phyloP scores from a whole-genome alignment of 2,329 filamentous ascomycete species.

The Diplocarpon mali region DNA sequence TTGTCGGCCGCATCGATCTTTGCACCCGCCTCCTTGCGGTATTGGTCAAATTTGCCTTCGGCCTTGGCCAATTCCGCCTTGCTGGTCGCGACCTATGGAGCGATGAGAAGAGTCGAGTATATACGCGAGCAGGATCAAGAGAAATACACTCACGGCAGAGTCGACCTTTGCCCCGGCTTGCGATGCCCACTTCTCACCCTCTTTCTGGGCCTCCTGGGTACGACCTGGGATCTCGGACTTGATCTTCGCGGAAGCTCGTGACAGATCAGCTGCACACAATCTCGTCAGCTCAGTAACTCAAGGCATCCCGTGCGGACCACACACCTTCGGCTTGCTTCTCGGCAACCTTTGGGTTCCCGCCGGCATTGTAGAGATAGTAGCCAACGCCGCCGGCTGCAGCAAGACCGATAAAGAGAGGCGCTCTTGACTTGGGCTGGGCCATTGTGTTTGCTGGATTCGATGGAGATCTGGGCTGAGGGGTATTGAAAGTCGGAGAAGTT shows the following conservation, averaged over 20 bases:
- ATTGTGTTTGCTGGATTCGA: slow-evolving; percentile 17
- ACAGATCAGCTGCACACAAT: slow-evolving; percentile 58
- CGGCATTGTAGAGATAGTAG: slow-evolving; percentile 87
- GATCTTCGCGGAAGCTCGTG: slow-evolving; percentile 54
- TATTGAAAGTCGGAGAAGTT: neutral
- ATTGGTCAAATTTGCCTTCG: slow-evolving; percentile 47
- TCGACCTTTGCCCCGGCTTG: slow-evolving; percentile 58
- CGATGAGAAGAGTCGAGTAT: slow-evolving; percentile 11
- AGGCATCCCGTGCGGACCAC: slow-evolving; percentile 24
- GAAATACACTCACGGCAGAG: slow-evolving; percentile 45
- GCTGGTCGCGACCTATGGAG: slow-evolving; percentile 45
- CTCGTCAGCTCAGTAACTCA: slow-evolving; percentile 6
- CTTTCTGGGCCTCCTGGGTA: slow-evolving; percentile 51
- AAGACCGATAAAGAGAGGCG: slow-evolving; percentile 41
- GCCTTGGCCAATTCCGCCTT: slow-evolving; percentile 51
- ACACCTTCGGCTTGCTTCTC: slow-evolving; percentile 78
- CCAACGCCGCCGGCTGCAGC: slow-evolving; percentile 57
- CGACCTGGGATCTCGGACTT: slow-evolving; percentile 54
- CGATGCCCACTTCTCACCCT: slow-evolving; percentile 49
- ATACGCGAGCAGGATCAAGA: too few species aligned
- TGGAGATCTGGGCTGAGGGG: neutral
- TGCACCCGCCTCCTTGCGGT: slow-evolving; percentile 52
- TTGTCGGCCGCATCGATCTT: slow-evolving; percentile 61
- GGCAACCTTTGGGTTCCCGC: slow-evolving; percentile 71
- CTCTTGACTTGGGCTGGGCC: slow-evolving; percentile 28